Base-by-base conservation (phyloP, 257 asterid genomes). In the Eucommia ulmoides region DNA sequence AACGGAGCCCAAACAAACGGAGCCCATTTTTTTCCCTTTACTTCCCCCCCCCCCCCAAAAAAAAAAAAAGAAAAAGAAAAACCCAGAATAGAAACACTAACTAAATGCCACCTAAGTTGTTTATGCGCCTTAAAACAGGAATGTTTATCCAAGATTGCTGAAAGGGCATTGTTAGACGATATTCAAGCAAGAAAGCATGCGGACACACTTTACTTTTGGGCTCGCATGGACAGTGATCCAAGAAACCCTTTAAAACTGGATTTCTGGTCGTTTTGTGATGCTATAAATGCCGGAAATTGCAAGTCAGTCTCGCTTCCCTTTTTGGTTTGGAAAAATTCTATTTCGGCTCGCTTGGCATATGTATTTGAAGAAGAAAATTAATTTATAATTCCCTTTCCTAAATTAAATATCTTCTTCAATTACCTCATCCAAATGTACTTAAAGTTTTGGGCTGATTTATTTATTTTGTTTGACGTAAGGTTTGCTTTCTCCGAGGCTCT, bases 191-290 rank as follows among this genome's bases (percentile, higher is more conserved):
- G 66, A 54, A 79, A 71, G 54, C 88, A 91, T 51, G 95, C 95
- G 29, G 95, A 91, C 64, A 45, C 93, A 35, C 73, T 91, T 46
- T 83, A 79, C 67, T 91, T 91, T 66, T 91, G 97, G 99, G 84
- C 71, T 65, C 73, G 88, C 24, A 62, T 79, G 74, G 95, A 86
- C 58, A 47, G 7, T 64, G 96, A 85, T 64, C 78, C 71, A 17
- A 75, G 94, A 57, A 75, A 71, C 55, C 71, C 79, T 0, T 55
- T 33, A 52, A 70, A 72, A 63, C 79, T 66, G 48, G 95, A 86
- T 66, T 91, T 91, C 71, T 91, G 99, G 99, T 81, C 99, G 19
- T 91, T 86, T 62, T 91, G 97, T 60, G 95, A 91, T 71, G 72
- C 93, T 62, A 45, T 81, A 59, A 91, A 86, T 74, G 89, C 95